Base-by-base conservation (phyloP, 2,329 filamentous ascomycete genomes). In the Claviceps lovelessii region DNA sequence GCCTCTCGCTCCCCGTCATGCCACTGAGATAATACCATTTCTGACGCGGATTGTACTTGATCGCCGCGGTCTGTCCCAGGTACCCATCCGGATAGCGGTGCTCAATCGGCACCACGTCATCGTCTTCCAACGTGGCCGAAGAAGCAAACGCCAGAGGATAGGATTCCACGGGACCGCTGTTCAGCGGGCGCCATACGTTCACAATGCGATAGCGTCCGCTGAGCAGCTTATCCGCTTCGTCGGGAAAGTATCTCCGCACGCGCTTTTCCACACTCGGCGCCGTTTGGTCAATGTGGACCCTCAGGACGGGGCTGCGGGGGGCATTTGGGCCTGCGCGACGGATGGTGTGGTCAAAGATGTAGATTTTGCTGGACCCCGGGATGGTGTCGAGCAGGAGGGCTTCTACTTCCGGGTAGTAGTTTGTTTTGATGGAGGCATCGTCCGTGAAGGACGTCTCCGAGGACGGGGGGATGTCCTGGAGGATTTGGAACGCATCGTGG, bases 221-320 rank as follows among this genome's bases (percentile, higher is more conserved):
- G 6, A 74, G 65, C 3, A 78, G 72, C 55, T 66, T 63, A 0
- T 70, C 66, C 0, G 73, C 72, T 39, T 73, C 68, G 42, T 73
- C 70, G 2, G 73, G 75, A 0, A 78, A 70, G 46, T 65, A 61
- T 15, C 61, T 53, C 5, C 58, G 53, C 39, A 78, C 73, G 23
- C 74, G 70, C 5, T 67, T 66, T 3, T 72, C 65, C 1, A 74
- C 68, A 0, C 75, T 75, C 1, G 57, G 17, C 62, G 78, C 77
- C 3, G 76, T 75, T 62, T 82, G 78, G 63, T 82, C 79, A 58
- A 81, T 79, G 63, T 83, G 79, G 2, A 80, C 58, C 72, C 73
- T 42, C 71, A 70, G 17, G 66, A 69, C 39, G 67, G 68, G 31
- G 66, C 68, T 2, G 70, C 74, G 23, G 75, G 0, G 70, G 72